A percentile compares a stretch with the other conserved stretches of the same genome.
Evolutionary conservation across 2,329 filamentous ascomycete genomes (phyloP).

Genomic region (Venturiaceae sp.): DNA sequence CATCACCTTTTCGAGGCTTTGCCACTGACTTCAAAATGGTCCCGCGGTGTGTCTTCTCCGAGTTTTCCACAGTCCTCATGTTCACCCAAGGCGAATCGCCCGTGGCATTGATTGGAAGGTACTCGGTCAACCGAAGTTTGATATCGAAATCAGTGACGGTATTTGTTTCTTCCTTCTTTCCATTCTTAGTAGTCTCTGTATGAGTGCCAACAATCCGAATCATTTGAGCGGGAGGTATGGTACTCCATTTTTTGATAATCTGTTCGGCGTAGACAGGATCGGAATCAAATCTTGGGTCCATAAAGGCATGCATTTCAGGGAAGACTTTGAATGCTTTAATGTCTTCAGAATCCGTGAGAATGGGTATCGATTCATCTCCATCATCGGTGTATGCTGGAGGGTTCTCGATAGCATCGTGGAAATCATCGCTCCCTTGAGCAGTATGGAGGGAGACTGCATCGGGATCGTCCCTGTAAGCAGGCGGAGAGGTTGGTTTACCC

Average conservation of each 20-base stretch:
- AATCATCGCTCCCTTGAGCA: slow-evolving; percentile 25
- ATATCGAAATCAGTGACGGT: slow-evolving; percentile 27
- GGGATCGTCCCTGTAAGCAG: slow-evolving; percentile 22
- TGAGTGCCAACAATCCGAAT: slow-evolving; percentile 27
- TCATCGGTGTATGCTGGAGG: slow-evolving; percentile 26
- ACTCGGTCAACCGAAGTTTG: slow-evolving; percentile 22
- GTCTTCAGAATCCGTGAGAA: neutral
- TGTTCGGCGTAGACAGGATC: slow-evolving; percentile 22
- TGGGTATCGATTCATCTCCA: neutral
- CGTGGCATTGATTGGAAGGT: slow-evolving; percentile 17
- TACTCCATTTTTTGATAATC: slow-evolving; percentile 17
- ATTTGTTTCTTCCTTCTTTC: slow-evolving; percentile 25
- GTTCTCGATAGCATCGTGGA: slow-evolving; percentile 22
- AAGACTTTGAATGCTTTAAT: neutral
- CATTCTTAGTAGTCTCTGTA: slow-evolving; percentile 22
- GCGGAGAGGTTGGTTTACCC: slow-evolving; percentile 18
- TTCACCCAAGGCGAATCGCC: slow-evolving; percentile 16
- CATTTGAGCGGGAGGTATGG: slow-evolving; percentile 20
- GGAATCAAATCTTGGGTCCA: slow-evolving; percentile 21
- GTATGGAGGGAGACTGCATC: slow-evolving; percentile 29
- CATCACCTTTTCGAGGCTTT: slow-evolving; percentile 21
- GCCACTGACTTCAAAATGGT: slow-evolving; percentile 40
- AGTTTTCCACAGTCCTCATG: slow-evolving; percentile 41
- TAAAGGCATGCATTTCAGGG: slow-evolving; percentile 12
- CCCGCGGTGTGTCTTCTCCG: slow-evolving; percentile 55